Percentiles rank a stretch among this genome's conserved stretches.
phyloP scores from a whole-genome alignment of 2,329 filamentous ascomycete genomes.

The Dactylellina drechsleri region DNA sequence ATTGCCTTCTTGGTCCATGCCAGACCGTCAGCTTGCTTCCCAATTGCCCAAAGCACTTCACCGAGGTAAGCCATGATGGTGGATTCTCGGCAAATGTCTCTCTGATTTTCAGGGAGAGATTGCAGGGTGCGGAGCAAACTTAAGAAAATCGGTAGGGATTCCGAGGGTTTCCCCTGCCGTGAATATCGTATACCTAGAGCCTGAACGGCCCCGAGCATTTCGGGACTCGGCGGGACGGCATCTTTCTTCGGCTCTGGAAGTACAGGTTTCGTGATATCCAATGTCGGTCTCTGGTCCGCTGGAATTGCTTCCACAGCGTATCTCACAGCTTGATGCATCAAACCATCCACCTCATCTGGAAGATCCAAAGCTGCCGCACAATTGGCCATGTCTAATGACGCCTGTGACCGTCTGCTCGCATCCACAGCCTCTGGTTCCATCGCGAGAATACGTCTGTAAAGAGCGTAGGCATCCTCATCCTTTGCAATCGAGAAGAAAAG shows the following conservation, averaged over 20 bases:
- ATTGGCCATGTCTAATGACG: slow-evolving; percentile 34
- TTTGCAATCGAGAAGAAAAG: slow-evolving; percentile 27
- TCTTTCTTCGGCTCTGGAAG: slow-evolving; percentile 38
- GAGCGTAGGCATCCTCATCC: slow-evolving; percentile 42
- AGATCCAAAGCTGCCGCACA: slow-evolving; percentile 22
- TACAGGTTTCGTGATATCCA: slow-evolving; percentile 35
- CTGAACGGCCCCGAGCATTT: slow-evolving; percentile 43
- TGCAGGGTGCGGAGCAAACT: slow-evolving; percentile 45
- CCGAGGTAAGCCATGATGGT: slow-evolving; percentile 57
- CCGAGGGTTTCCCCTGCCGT: slow-evolving; percentile 32
- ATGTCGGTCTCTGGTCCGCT: slow-evolving; percentile 10
- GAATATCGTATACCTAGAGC: slow-evolving; percentile 37
- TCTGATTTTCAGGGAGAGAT: slow-evolving; percentile 28
- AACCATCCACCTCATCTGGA: slow-evolving; percentile 21
- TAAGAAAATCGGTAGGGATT: slow-evolving; percentile 48
- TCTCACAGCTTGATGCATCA: slow-evolving; percentile 36
- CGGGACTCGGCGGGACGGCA: slow-evolving; percentile 12
- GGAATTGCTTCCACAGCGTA: slow-evolving; percentile 37
- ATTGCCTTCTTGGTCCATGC: slow-evolving; percentile 57
- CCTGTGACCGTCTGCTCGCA: slow-evolving; percentile 31
- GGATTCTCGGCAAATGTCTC: slow-evolving; percentile 57
- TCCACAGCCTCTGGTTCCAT: slow-evolving; percentile 37
- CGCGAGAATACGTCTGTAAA: slow-evolving; percentile 43
- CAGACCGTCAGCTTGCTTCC: slow-evolving; percentile 56
- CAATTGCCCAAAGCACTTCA: slow-evolving; percentile 58